Conservation (phyloP, 805 yeast genomes). For the Ogataea glucozyma region DNA sequence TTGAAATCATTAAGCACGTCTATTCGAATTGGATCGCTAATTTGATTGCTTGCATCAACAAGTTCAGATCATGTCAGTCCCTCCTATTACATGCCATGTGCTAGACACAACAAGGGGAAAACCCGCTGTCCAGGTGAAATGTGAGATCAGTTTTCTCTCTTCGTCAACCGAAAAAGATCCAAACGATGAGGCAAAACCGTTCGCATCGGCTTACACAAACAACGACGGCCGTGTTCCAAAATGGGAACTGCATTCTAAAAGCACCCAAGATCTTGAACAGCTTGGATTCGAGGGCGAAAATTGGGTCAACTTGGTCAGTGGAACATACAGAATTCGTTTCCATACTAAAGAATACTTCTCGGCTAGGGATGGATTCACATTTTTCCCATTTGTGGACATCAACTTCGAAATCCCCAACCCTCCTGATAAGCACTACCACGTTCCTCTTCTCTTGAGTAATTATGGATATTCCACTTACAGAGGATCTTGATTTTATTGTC, state of each 20-base stretch:
- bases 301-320: slow-evolving; percentile 55
- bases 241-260: slow-evolving; percentile 58
- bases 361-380: slow-evolving; percentile 46
- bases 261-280: slow-evolving; percentile 21
- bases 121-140: slow-evolving; percentile 78
- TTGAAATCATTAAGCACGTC: too few species aligned
- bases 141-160: slow-evolving; percentile 53
- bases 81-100: slow-evolving; percentile 85
- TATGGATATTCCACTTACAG: slow-evolving; percentile 90
- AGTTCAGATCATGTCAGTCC: slow-evolving; percentile 25
- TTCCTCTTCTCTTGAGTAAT: slow-evolving; percentile 81
- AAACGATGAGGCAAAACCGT: slow-evolving; percentile 34
- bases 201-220: slow-evolving; percentile 74
- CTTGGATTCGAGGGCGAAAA: slow-evolving; percentile 21
- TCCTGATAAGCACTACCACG: slow-evolving; percentile 82
- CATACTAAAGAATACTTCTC: slow-evolving; percentile 68
- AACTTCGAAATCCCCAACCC: slow-evolving; percentile 65
- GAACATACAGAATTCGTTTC: slow-evolving; percentile 74
- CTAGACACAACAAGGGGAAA: slow-evolving; percentile 80
- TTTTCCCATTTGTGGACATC: slow-evolving; percentile 88
- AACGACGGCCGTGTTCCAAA: slow-evolving; percentile 74
- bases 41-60: neutral
- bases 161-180: slow-evolving; percentile 16
- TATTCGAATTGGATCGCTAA: too few species aligned
- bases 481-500: slow-evolving; percentile 43